Conservation (phyloP, 2,329 filamentous ascomycete species). For the Diplodia corticola region DNA sequence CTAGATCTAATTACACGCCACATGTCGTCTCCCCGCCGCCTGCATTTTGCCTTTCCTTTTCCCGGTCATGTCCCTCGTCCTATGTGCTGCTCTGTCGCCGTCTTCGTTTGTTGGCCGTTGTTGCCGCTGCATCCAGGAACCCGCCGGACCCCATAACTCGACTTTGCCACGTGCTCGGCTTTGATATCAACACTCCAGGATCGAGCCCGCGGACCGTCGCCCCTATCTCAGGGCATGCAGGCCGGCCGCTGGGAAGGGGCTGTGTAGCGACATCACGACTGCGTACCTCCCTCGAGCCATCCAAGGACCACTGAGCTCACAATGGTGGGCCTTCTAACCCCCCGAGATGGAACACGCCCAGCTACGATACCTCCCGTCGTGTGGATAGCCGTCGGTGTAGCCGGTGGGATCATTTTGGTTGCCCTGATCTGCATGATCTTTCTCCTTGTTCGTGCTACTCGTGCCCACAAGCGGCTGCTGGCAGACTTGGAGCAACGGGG, state of each 20-base stretch:
- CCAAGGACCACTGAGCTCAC: background rate
- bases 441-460: slow-evolving; percentile 32
- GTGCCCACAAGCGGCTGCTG: slow-evolving; percentile 34
- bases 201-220: background rate
- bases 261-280: background rate
- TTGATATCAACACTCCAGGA: background rate
- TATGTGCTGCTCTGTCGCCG: slow-evolving; percentile 1
- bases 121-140: slow-evolving; percentile 5
- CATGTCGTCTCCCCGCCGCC: slow-evolving; percentile 20
- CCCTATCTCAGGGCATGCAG: background rate
- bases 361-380: slow-evolving; percentile 15
- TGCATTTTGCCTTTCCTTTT: slow-evolving; percentile 11
- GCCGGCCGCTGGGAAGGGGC: background rate
- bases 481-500: slow-evolving; percentile 38
- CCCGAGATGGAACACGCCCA: background rate
- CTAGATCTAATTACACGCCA: slow-evolving; percentile 20
- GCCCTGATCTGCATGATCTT: slow-evolving; percentile 30
- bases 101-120: slow-evolving; percentile 9
- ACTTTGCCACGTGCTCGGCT: background rate
- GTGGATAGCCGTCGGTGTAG: slow-evolving; percentile 17
- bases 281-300: background rate
- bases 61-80: slow-evolving; percentile 8
- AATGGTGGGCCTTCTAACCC: background rate
- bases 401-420: slow-evolving; percentile 31
- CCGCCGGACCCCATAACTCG: background rate